phyloP scores from a whole-genome alignment of 345 rosid species.

The Fremontodendron californicum region DNA sequence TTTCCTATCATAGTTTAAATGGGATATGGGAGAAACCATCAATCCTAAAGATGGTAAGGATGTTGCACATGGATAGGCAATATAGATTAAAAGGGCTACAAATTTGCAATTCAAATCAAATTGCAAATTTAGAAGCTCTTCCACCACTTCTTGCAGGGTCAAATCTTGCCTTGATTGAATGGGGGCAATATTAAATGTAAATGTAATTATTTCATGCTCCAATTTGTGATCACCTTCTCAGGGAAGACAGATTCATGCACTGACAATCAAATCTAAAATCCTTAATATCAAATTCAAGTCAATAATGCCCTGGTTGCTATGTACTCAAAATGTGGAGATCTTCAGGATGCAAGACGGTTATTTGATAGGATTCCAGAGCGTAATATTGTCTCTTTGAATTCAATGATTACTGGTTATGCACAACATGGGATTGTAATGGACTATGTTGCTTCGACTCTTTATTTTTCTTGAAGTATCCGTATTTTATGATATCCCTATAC shows the following conservation, averaged over 20 bases:
- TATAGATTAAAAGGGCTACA: too few species aligned
- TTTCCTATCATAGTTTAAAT: background rate
- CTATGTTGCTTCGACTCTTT: too few species aligned
- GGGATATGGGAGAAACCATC: background rate
- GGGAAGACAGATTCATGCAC: slow-evolving; percentile 69
- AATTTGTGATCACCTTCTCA: slow-evolving; percentile 65
- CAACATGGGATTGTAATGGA: slow-evolving; percentile 60
- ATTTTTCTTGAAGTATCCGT: too few species aligned
- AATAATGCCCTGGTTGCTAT: slow-evolving; percentile 61
- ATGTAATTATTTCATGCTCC: slow-evolving; percentile 70
- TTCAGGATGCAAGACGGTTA: slow-evolving; percentile 53
- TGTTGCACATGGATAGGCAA: too few species aligned
- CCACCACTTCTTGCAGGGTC: too few species aligned
- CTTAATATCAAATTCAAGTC: slow-evolving; percentile 62
- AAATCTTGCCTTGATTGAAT: too few species aligned
- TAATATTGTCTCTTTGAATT: slow-evolving; percentile 60
- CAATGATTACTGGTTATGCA: slow-evolving; percentile 77
- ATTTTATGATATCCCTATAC: too few species aligned
- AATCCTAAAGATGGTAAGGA: background rate
- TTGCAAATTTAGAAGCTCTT: too few species aligned
- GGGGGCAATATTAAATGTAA: too few species aligned
- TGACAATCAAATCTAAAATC: slow-evolving; percentile 59
- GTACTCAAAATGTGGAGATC: slow-evolving; percentile 71
- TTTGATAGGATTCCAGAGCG: slow-evolving; percentile 67
- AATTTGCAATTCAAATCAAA: too few species aligned